phyloP scores from a whole-genome alignment of 78 protist genomes.

The Dictyostelium intermedium region DNA sequence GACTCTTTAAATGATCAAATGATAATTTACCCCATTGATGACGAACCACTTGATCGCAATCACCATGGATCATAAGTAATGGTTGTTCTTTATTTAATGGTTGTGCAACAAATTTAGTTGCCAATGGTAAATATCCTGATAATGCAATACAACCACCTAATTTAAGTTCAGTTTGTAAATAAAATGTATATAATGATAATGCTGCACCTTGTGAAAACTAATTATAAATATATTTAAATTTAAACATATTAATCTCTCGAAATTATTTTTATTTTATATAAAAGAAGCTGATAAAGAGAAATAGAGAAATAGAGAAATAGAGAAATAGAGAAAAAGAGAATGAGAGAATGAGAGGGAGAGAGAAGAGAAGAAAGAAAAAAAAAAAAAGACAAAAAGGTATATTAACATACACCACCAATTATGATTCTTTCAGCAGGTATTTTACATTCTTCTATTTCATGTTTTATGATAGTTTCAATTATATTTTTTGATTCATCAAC shows the following conservation, averaged over 20 bases:
- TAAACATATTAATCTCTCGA: too few relatives aligned
- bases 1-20: background rate
- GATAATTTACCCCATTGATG: slow-evolving; percentile 47
- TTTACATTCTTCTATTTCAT: slow-evolving; percentile 40
- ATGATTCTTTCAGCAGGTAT: slow-evolving; percentile 44
- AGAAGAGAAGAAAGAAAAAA: too few relatives aligned
- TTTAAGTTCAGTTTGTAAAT: slow-evolving; percentile 1
- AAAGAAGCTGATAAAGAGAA: too few relatives aligned
- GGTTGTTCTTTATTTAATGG: slow-evolving; percentile 16
- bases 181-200: slow-evolving; percentile 62
- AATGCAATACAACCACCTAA: slow-evolving; percentile 49
- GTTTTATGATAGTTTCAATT: slow-evolving; percentile 26
- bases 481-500: slow-evolving; percentile 22
- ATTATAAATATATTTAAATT: background rate
- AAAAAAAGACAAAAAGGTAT: too few relatives aligned
- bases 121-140: slow-evolving; percentile 45
- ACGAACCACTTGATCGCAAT: slow-evolving; percentile 34
- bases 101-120: background rate
- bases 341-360: too few relatives aligned
- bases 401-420: background rate
- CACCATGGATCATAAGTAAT: slow-evolving; percentile 37
- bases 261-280: too few relatives aligned
- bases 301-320: too few relatives aligned
- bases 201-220: slow-evolving; percentile 74
- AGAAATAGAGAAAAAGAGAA: too few relatives aligned